Percentiles rank a stretch among this genome's conserved stretches.
phyloP scores from a whole-genome alignment of 2,329 filamentous ascomycete species.

The Lachnellula occidentalis region DNA sequence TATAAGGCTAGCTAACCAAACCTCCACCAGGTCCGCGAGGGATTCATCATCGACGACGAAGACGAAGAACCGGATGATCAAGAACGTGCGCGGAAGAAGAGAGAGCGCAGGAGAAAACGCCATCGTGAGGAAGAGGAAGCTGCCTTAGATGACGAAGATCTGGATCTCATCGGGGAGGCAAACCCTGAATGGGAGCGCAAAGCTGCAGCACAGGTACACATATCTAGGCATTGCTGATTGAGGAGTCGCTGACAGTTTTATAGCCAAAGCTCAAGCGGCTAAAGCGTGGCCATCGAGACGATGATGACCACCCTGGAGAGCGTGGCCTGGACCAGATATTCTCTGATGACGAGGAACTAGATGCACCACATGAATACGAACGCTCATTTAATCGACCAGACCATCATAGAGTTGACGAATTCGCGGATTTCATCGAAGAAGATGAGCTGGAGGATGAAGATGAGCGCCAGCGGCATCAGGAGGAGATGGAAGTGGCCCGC shows the following conservation, averaged over 20 bases:
- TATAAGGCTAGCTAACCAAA: slow-evolving; percentile 17
- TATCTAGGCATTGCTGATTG: not conserved
- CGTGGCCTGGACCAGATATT: slow-evolving; percentile 89
- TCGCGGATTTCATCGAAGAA: slow-evolving; percentile 95
- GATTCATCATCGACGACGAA: slow-evolving; percentile 92
- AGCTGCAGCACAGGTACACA: slow-evolving; percentile 61
- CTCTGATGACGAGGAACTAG: slow-evolving; percentile 85
- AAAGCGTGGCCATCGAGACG: slow-evolving; percentile 81
- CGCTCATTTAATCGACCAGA: slow-evolving; percentile 34
- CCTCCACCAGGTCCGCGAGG: slow-evolving; percentile 68
- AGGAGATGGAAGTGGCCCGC: slow-evolving; percentile 83
- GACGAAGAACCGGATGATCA: slow-evolving; percentile 64
- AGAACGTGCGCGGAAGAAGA: slow-evolving; percentile 52
- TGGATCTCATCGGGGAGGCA: slow-evolving; percentile 87
- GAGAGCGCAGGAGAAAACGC: slow-evolving; percentile 53
- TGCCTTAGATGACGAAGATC: slow-evolving; percentile 84
- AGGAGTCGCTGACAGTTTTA: slow-evolving; percentile 18
- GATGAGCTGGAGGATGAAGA: slow-evolving; percentile 87
- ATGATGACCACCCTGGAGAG: slow-evolving; percentile 59
- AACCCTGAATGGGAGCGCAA: slow-evolving; percentile 65
- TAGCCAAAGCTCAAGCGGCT: slow-evolving; percentile 93
- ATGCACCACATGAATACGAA: slow-evolving; percentile 43
- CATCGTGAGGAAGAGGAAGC: slow-evolving; percentile 75
- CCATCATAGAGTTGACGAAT: slow-evolving; percentile 66
- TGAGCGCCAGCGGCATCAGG: slow-evolving; percentile 66